Evolutionary conservation across 805 yeast genomes (phyloP).

Genomic region (Dipodascus albidus): DNA sequence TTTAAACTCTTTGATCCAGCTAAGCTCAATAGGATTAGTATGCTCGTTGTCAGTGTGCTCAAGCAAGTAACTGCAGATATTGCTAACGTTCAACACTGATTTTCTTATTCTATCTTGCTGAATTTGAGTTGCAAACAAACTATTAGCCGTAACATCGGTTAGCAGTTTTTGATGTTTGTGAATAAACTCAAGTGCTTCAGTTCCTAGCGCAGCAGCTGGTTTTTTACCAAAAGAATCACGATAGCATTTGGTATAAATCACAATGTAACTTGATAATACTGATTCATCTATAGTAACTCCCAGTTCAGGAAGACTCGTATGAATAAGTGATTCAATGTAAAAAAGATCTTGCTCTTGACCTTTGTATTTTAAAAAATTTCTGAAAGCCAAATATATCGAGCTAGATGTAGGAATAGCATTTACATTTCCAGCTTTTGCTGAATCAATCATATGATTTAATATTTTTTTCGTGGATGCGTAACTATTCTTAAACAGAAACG

Average conservation of each 20-base stretch:
- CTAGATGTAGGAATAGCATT: neutral
- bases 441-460: neutral
- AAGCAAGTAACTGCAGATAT: neutral
- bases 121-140: neutral
- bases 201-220: neutral
- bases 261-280: neutral
- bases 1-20: conserved; percentile 1
- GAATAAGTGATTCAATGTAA: neutral
- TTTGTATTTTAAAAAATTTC: neutral
- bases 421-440: neutral
- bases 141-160: neutral
- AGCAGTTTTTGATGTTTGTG: neutral
- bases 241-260: neutral
- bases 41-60: neutral
- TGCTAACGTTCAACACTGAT: neutral
- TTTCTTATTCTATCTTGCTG: neutral
- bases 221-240: neutral
- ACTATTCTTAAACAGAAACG: neutral
- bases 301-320: neutral
- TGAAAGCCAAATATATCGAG: neutral
- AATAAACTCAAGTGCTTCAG: neutral
- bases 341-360: neutral
- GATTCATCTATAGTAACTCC: neutral
- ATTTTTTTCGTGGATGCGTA: neutral
- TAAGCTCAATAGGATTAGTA: neutral